These are phyloP conservation scores for Globisporangium middletonii DNA, from an alignment of 352 stramenopile species.

Conservation along the genomic window DNA sequence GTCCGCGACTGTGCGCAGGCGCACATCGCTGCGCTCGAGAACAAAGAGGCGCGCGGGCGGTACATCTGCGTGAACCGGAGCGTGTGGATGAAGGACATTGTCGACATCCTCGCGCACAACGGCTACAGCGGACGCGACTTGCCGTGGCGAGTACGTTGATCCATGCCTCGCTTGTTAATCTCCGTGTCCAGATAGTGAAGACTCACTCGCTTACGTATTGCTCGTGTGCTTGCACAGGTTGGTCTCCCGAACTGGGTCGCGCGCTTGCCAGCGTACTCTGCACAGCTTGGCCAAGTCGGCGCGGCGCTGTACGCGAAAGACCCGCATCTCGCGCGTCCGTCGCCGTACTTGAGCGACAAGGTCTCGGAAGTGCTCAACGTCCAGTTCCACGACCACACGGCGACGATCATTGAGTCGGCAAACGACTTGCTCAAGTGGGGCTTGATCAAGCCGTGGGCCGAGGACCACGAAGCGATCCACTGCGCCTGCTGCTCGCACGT, in stretches of 20 bases:
- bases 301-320: constrained; percentile 67
- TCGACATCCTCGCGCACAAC: constrained; percentile 79
- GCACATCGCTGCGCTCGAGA: constrained; percentile 78
- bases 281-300: constrained; percentile 84
- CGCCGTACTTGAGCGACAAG: constrained; percentile 80
- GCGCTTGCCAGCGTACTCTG: constrained; percentile 73
- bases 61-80: constrained; percentile 86
- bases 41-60: constrained; percentile 72
- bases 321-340: constrained; percentile 40
- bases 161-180: neutral
- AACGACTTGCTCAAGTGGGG: constrained; percentile 85
- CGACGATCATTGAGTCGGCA: constrained; percentile 72
- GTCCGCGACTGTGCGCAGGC: constrained; percentile 79
- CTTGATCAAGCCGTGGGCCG: constrained; percentile 85
- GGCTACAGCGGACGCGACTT: constrained; percentile 83
- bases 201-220: neutral
- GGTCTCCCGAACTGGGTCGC: constrained; percentile 81
- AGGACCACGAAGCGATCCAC: constrained; percentile 71
- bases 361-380: constrained; percentile 76
- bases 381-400: constrained; percentile 51
- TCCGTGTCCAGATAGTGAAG: neutral
- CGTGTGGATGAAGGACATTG: constrained; percentile 87
- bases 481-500: constrained; percentile 67
- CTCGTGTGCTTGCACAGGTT: constrained; percentile 20
- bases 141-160: constrained; percentile 50